Conservation (phyloP, 2,329 filamentous ascomycete species). For the Curvularia eragrostidis region DNA sequence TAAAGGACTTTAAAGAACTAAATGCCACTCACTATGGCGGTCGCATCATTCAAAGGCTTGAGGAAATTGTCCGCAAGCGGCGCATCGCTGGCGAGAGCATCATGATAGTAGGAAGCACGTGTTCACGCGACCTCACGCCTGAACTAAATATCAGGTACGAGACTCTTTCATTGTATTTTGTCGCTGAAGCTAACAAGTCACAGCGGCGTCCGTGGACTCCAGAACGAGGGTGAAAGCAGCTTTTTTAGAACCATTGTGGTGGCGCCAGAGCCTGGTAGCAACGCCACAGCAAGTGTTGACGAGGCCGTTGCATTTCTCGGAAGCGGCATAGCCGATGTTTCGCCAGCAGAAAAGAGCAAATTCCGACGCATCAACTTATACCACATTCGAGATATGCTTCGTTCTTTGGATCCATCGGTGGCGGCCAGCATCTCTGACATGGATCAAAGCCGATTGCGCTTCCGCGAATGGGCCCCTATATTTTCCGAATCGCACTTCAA, state of each 20-base stretch:
- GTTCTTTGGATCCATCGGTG: conserved; percentile 50
- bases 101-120: conserved; percentile 79
- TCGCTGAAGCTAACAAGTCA: conserved; percentile 12
- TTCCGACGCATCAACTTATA: conserved; percentile 65
- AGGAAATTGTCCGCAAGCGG: conserved; percentile 72
- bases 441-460: conserved; percentile 26
- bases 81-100: conserved; percentile 75
- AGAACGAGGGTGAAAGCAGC: conserved; percentile 48
- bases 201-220: conserved; percentile 54
- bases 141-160: conserved; percentile 49
- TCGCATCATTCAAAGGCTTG: conserved; percentile 72
- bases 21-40: conserved; percentile 72
- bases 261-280: conserved; percentile 26
- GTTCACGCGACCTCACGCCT: conserved; percentile 59
- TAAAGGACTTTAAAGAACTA: conserved; percentile 83
- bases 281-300: conserved; percentile 19
- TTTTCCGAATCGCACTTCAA: conserved; percentile 45
- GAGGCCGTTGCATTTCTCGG: conserved; percentile 19
- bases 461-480: conserved; percentile 28
- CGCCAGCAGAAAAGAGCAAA: conserved; percentile 32
- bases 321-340: conserved; percentile 15
- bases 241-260: conserved; percentile 48
- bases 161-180: not conserved
- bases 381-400: conserved; percentile 69
- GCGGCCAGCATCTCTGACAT: conserved; percentile 34